A percentile compares a stretch with the other conserved stretches of the same genome.
These are phyloP conservation scores for Groenewaldozyma auringiensis DNA, from an alignment of 1,139 yeast genomes.

Conservation along the genomic window DNA sequence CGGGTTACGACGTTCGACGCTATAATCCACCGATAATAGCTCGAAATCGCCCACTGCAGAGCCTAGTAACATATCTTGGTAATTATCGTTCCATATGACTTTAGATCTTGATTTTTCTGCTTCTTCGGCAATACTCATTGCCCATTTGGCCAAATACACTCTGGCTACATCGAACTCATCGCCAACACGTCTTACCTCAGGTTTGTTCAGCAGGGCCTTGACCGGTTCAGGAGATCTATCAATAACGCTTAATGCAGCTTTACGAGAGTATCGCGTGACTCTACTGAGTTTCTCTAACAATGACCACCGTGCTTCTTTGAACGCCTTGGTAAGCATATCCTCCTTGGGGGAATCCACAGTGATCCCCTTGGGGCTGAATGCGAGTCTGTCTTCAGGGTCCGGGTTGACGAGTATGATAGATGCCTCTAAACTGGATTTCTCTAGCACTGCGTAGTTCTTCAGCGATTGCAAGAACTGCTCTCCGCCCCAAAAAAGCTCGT, in stretches of 20 bases:
- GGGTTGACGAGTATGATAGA: slow-evolving; percentile 75
- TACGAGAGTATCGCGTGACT: slow-evolving; percentile 61
- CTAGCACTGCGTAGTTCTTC: slow-evolving; percentile 49
- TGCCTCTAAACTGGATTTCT: slow-evolving; percentile 62
- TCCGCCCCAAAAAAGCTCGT: slow-evolving; percentile 86
- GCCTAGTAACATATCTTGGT: slow-evolving; percentile 42
- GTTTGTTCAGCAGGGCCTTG: slow-evolving; percentile 56
- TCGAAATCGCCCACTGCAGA: slow-evolving; percentile 65
- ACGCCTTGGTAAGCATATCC: slow-evolving; percentile 24
- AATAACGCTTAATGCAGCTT: slow-evolving; percentile 50
- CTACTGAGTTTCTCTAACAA: slow-evolving; percentile 79
- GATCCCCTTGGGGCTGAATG: slow-evolving; percentile 56
- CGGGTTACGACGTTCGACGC: slow-evolving; percentile 61
- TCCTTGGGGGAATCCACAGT: slow-evolving; percentile 24
- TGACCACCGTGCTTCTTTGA: slow-evolving; percentile 77
- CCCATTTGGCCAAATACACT: slow-evolving; percentile 94
- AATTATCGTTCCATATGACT: slow-evolving; percentile 35
- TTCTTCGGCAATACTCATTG: slow-evolving; percentile 87
- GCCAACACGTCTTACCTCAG: slow-evolving; percentile 72
- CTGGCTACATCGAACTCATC: slow-evolving; percentile 91
- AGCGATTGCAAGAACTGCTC: slow-evolving; percentile 58
- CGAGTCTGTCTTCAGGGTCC: slow-evolving; percentile 62
- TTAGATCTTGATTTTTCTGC: slow-evolving; percentile 65
- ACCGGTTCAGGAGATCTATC: slow-evolving; percentile 59
- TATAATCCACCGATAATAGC: slow-evolving; percentile 47